Evolutionary conservation across 1,139 yeast genomes (phyloP).

Genomic region (Yamadazyma membranifaciens): DNA sequence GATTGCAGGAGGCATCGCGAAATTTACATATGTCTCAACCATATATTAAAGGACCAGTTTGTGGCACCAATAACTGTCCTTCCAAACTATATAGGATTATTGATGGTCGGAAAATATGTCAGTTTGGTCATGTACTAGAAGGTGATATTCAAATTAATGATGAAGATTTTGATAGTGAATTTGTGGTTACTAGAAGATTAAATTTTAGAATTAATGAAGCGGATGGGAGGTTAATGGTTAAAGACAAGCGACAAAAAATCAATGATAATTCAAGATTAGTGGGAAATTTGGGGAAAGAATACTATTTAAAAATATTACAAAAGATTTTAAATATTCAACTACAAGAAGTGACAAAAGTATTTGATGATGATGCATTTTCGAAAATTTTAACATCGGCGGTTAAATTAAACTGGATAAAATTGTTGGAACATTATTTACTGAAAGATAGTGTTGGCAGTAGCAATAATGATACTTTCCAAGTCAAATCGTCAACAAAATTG

Average conservation of each 20-base stretch:
- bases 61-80: constrained; percentile 89
- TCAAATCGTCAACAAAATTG: constrained; percentile 16
- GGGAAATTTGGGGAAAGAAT: constrained; percentile 53
- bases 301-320: constrained; percentile 56
- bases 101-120: constrained; percentile 82
- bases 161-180: constrained; percentile 52
- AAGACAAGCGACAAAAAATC: constrained; percentile 44
- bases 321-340: constrained; percentile 51
- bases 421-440: constrained; percentile 20
- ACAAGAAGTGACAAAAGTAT: constrained; percentile 16
- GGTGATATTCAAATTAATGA: constrained; percentile 77
- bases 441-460: constrained; percentile 9
- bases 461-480: constrained; percentile 8
- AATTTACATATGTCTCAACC: constrained; percentile 24
- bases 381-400: constrained; percentile 39
- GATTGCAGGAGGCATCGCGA: constrained; percentile 3
- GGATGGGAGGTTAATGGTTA: constrained; percentile 21
- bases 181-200: constrained; percentile 53
- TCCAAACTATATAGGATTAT: constrained; percentile 68
- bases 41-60: constrained; percentile 72
- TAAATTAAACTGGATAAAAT: constrained; percentile 51
- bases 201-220: constrained; percentile 25
- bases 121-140: constrained; percentile 84
- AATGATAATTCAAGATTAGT: constrained; percentile 24
- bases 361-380: constrained; percentile 5